A percentile compares a stretch with the other conserved stretches of the same genome.
These are phyloP conservation scores for Rhizopogon vinicolor DNA, from an alignment of 768 basidiomycete genomes.

Conservation along the genomic window DNA sequence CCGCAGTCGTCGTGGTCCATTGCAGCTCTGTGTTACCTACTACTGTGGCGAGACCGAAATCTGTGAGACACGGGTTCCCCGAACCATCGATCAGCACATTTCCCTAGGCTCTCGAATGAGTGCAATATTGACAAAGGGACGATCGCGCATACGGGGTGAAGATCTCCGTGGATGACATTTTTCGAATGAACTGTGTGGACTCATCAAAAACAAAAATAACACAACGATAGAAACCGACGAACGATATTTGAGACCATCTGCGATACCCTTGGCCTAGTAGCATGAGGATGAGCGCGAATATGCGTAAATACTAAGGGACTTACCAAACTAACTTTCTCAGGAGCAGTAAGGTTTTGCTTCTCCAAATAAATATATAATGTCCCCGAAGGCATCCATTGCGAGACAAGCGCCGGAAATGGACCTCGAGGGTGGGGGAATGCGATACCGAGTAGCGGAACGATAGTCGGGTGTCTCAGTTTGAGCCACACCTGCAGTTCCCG, in stretches of 20 bases:
- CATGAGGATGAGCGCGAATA: background rate
- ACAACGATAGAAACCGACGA: background rate
- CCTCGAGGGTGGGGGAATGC: background rate
- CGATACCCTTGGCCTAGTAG: slow-evolving; percentile 8
- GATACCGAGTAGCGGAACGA: slow-evolving; percentile 13
- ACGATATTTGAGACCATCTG: slow-evolving; percentile 10
- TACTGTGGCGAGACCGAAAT: slow-evolving; percentile 41
- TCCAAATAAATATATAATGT: background rate
- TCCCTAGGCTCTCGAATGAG: slow-evolving; percentile 1
- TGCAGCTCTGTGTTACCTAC: slow-evolving; percentile 25
- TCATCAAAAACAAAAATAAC: too few species aligned
- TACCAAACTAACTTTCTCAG: background rate
- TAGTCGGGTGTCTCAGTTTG: slow-evolving; percentile 11
- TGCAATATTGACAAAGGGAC: background rate
- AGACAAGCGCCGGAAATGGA: background rate
- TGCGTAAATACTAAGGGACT: background rate
- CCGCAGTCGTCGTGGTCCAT: slow-evolving; percentile 18
- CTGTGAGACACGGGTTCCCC: slow-evolving; percentile 33
- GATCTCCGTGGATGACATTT: slow-evolving; percentile 12
- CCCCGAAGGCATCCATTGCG: background rate
- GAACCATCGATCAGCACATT: slow-evolving; percentile 11
- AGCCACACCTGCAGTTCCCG: slow-evolving; percentile 18
- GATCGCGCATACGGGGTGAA: slow-evolving; percentile 3
- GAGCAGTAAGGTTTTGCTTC: too few species aligned
- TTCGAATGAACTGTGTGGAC: background rate